A percentile compares a stretch with the other conserved stretches of the same genome.
Evolutionary conservation across 2,329 filamentous ascomycete species (phyloP).

Genomic region (Triangularia verruculosa): DNA sequence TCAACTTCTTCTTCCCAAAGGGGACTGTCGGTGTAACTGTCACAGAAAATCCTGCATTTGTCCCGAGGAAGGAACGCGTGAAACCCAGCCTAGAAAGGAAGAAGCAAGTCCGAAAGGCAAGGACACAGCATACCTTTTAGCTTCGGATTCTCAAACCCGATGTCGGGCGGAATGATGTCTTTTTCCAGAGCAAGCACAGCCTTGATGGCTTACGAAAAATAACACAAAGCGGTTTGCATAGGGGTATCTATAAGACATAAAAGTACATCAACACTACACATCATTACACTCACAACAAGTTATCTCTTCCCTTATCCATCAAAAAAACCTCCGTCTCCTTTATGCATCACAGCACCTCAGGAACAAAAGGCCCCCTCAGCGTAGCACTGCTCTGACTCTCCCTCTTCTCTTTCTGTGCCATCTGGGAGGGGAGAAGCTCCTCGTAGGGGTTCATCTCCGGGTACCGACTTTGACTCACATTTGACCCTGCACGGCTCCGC

Average conservation of each 20-base stretch:
- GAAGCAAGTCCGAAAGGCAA: too few relatives aligned
- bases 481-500: background rate
- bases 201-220: background rate
- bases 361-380: slow-evolving; percentile 19
- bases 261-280: background rate
- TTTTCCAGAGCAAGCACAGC: too few relatives aligned
- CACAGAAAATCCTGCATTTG: too few relatives aligned
- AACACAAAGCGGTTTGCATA: background rate
- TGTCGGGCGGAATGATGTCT: too few relatives aligned
- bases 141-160: too few relatives aligned
- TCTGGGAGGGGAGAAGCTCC: background rate
- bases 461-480: slow-evolving; percentile 25
- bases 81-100: too few relatives aligned
- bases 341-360: slow-evolving; percentile 7
- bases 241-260: background rate
- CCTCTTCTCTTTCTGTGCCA: background rate
- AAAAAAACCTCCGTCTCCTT: background rate
- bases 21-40: too few relatives aligned
- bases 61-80: too few relatives aligned
- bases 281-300: background rate
- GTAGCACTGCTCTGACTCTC: background rate
- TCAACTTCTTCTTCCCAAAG: too few relatives aligned
- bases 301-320: background rate
- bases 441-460: slow-evolving; percentile 32
- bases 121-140: too few relatives aligned